These are phyloP conservation scores for Mycothermus thermophilus DNA, from an alignment of 495 filamentous ascomycete genomes.

Conservation along the genomic window DNA sequence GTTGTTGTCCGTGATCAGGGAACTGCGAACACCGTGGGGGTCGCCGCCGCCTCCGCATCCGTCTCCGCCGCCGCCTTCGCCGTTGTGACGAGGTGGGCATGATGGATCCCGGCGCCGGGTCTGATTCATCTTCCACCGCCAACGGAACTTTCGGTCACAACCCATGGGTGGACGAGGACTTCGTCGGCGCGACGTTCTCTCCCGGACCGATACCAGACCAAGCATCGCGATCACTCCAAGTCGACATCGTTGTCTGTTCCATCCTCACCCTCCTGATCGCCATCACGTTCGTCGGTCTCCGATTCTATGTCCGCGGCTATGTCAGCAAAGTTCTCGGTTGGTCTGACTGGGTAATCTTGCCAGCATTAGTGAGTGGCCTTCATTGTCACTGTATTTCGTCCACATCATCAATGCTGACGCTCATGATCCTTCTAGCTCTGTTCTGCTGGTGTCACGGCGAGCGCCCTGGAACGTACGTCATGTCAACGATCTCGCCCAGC, in stretches of 20 bases:
- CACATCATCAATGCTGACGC: accelerated
- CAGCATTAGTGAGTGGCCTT: conserved; percentile 17
- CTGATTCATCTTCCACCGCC: too few relatives aligned
- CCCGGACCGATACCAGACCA: too few relatives aligned
- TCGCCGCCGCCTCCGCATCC: too few relatives aligned
- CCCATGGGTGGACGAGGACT: too few relatives aligned
- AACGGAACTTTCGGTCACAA: too few relatives aligned
- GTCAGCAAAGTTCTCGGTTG: conserved; percentile 14
- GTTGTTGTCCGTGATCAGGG: too few relatives aligned
- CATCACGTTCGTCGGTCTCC: conserved; percentile 13
- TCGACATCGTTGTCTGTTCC: conserved; percentile 17
- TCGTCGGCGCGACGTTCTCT: too few relatives aligned
- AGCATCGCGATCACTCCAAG: conserved; percentile 13
- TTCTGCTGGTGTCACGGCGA: conserved; percentile 13
- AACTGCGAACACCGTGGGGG: too few relatives aligned
- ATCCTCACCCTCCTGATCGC: conserved; percentile 15
- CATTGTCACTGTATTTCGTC: too few relatives aligned
- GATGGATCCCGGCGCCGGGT: too few relatives aligned
- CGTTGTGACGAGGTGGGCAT: too few relatives aligned
- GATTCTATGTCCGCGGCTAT: conserved; percentile 19
- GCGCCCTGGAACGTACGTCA: conserved; percentile 16
- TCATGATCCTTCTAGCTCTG: conserved; percentile 10
- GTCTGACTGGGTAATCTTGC: conserved; percentile 18
- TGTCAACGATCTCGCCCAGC: neutral
- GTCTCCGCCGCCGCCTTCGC: too few relatives aligned